phyloP scores from a whole-genome alignment of 2,329 filamentous ascomycete genomes.

The Cladorrhinum sp. region DNA sequence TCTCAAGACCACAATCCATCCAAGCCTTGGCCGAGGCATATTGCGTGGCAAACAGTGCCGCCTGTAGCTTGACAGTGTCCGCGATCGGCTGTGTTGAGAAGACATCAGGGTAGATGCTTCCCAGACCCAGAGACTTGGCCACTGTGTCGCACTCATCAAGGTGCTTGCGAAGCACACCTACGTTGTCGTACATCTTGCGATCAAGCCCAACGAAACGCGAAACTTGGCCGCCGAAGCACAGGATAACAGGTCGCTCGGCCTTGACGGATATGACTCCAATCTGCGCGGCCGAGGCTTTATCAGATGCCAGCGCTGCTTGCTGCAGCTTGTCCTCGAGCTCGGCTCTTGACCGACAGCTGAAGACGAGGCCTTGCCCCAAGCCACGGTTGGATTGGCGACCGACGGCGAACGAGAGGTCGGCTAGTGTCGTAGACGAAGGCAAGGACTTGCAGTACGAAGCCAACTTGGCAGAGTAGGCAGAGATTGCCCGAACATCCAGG shows the following conservation, averaged over 20 bases:
- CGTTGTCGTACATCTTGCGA: constrained; percentile 30
- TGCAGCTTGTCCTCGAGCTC: background rate
- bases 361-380: background rate
- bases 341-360: background rate
- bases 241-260: constrained; percentile 24
- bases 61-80: constrained; percentile 36
- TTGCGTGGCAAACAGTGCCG: constrained; percentile 40
- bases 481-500: background rate
- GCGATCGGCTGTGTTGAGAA: constrained; percentile 28
- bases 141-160: constrained; percentile 26
- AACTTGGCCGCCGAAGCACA: constrained; percentile 35
- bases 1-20: constrained; percentile 36
- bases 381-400: background rate
- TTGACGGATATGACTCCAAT: constrained; percentile 28
- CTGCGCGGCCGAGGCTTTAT: background rate
- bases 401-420: background rate
- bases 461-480: background rate
- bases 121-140: constrained; percentile 17
- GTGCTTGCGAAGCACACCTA: constrained; percentile 26
- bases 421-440: background rate
- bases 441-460: background rate
- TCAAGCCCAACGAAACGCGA: constrained; percentile 32
- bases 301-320: constrained; percentile 20
- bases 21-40: constrained; percentile 35
- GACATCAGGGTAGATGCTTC: constrained; percentile 33